A percentile compares a stretch with the other conserved stretches of the same genome.
Conservation (phyloP, 345 rosid genomes). For the Murraya koenigii region DNA sequence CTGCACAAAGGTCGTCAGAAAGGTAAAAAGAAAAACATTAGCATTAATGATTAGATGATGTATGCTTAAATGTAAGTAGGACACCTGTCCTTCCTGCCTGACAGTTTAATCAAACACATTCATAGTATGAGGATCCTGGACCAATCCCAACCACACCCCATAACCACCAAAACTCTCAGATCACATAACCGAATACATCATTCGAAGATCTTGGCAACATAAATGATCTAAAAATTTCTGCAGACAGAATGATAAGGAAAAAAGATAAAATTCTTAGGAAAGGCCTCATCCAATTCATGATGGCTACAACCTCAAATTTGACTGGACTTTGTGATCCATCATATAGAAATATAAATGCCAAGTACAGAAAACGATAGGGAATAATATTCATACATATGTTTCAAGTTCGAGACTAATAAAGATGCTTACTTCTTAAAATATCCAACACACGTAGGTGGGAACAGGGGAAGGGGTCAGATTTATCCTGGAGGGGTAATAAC, state of each 20-base stretch:
- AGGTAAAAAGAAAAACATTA: neutral
- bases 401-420: neutral
- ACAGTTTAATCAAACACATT: neutral
- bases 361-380: neutral
- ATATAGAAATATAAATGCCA: neutral
- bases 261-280: neutral
- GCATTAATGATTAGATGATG: neutral
- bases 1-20: constrained; percentile 35
- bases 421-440: too few species aligned
- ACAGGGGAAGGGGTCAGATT: too few species aligned
- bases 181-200: neutral
- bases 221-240: too few species aligned
- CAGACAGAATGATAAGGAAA: neutral
- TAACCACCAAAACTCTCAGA: neutral
- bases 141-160: neutral
- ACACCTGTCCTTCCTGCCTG: neutral
- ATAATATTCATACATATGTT: neutral
- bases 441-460: too few species aligned
- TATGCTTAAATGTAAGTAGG: neutral
- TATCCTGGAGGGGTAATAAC: neutral
- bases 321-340: neutral
- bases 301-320: neutral
- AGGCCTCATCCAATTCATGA: neutral
- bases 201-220: neutral
- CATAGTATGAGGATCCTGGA: neutral